Evolutionary conservation across 176 grass and related monocot species (phyloP).

Genomic region (Elymus sibiricus): DNA sequence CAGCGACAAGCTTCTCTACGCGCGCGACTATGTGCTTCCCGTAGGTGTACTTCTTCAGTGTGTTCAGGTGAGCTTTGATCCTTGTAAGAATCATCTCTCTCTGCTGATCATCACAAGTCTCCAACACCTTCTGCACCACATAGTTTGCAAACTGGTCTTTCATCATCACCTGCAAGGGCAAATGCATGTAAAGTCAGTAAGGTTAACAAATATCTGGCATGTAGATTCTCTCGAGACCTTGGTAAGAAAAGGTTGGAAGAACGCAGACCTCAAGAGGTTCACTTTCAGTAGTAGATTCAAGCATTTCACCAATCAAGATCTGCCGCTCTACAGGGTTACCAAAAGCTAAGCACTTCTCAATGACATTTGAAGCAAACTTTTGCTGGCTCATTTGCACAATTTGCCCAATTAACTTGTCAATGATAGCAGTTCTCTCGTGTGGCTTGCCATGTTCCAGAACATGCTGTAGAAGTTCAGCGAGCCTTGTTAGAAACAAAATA

Average conservation of each 20-base stretch:
- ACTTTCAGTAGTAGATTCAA: conserved; percentile 60
- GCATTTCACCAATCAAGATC: conserved; percentile 62
- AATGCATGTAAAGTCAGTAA: not conserved
- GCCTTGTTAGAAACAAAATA: conserved; percentile 10
- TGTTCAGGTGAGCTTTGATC: conserved; percentile 77
- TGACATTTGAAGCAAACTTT: conserved; percentile 75
- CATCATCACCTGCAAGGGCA: conserved; percentile 73
- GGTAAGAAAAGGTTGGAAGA: not conserved
- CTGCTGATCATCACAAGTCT: conserved; percentile 87
- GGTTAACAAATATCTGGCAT: not conserved
- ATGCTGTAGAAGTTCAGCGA: conserved; percentile 46
- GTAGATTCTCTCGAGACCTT: not conserved
- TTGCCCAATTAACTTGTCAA: conserved; percentile 62
- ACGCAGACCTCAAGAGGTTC: conserved; percentile 66
- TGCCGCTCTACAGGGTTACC: conserved; percentile 58
- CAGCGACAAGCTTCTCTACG: conserved; percentile 81
- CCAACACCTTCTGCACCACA: conserved; percentile 88
- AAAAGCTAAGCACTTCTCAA: conserved; percentile 73
- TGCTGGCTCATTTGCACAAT: conserved; percentile 84
- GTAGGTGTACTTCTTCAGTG: conserved; percentile 85
- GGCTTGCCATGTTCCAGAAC: conserved; percentile 72
- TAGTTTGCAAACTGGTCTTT: conserved; percentile 92
- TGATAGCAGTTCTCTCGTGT: conserved; percentile 61
- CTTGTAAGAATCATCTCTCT: conserved; percentile 75
- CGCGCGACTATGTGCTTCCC: conserved; percentile 86